Conservation (phyloP, 2,329 filamentous ascomycete species). For the Fusarium nelsonii region DNA sequence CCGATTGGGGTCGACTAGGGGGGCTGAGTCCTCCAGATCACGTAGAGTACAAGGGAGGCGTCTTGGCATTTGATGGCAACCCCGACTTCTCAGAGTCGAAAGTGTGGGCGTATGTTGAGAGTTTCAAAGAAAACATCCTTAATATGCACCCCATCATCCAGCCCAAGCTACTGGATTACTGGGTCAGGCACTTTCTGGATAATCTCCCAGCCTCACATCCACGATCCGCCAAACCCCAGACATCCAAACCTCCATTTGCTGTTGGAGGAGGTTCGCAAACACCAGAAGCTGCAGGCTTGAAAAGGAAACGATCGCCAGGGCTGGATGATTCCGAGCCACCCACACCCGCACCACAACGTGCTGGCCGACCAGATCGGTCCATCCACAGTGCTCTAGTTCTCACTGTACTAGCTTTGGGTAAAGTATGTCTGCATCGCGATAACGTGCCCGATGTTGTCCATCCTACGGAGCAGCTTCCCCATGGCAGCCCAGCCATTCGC, state of each 20-base stretch:
- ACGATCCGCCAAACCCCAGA: slow-evolving; percentile 48
- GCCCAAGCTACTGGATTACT: slow-evolving; percentile 63
- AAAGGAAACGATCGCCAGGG: slow-evolving; percentile 68
- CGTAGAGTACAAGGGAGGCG: slow-evolving; percentile 55
- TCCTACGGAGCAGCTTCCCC: slow-evolving; percentile 49
- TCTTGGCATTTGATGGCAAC: slow-evolving; percentile 60
- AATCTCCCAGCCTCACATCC: slow-evolving; percentile 55
- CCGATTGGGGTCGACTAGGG: slow-evolving; percentile 71
- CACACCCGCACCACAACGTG: slow-evolving; percentile 53
- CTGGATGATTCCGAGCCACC: slow-evolving; percentile 52
- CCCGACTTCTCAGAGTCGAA: slow-evolving; percentile 66
- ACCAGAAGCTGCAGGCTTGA: slow-evolving; percentile 54
- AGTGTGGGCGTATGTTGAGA: slow-evolving; percentile 66
- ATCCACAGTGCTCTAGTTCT: slow-evolving; percentile 86
- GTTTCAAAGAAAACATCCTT: slow-evolving; percentile 71
- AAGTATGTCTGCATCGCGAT: slow-evolving; percentile 74
- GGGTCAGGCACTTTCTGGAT: slow-evolving; percentile 66
- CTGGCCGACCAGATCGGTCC: slow-evolving; percentile 70
- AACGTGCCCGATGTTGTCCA: slow-evolving; percentile 69
- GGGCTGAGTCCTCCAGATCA: slow-evolving; percentile 60
- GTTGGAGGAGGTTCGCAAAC: slow-evolving; percentile 47
- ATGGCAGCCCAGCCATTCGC: slow-evolving; percentile 56
- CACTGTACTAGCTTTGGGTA: slow-evolving; percentile 85
- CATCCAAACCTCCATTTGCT: slow-evolving; percentile 51
- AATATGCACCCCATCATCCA: slow-evolving; percentile 75